phyloP scores from a whole-genome alignment of 176 grass and related monocot species.

The Aegilops bicornis region DNA sequence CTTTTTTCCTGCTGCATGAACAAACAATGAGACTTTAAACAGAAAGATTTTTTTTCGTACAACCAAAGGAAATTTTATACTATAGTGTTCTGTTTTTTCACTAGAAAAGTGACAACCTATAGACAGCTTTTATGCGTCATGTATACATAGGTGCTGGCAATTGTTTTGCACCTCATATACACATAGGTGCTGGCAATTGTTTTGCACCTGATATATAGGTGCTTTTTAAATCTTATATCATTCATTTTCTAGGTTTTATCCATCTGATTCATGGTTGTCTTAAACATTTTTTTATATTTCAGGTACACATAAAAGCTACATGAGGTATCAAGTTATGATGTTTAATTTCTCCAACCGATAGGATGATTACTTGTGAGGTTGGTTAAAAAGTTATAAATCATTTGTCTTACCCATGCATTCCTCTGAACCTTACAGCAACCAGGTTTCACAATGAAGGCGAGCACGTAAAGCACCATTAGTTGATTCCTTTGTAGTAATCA shows the following conservation, averaged over 20 bases:
- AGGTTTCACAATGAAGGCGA: constrained; percentile 65
- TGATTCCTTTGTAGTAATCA: not conserved
- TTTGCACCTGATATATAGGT: constrained; percentile 27
- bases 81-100: no score
- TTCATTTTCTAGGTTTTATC: not conserved
- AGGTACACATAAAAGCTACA: constrained; percentile 35
- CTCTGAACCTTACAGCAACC: constrained; percentile 87
- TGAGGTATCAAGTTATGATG: constrained; percentile 49
- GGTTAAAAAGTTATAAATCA: constrained; percentile 70
- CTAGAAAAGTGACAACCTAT: no score
- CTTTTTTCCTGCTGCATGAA: no score
- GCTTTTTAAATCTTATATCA: constrained; percentile 28
- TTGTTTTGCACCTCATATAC: no score
- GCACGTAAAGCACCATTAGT: not conserved
- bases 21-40: no score
- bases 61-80: no score
- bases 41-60: no score
- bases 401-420: constrained; percentile 78
- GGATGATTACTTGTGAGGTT: constrained; percentile 61
- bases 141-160: no score
- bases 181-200: no score
- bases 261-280: constrained; percentile 29
- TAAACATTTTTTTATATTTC: constrained; percentile 16
- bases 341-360: constrained; percentile 52
- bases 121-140: no score